Conservation (phyloP, 1,139 yeast species). For the Geotrichum citri-aurantii region DNA sequence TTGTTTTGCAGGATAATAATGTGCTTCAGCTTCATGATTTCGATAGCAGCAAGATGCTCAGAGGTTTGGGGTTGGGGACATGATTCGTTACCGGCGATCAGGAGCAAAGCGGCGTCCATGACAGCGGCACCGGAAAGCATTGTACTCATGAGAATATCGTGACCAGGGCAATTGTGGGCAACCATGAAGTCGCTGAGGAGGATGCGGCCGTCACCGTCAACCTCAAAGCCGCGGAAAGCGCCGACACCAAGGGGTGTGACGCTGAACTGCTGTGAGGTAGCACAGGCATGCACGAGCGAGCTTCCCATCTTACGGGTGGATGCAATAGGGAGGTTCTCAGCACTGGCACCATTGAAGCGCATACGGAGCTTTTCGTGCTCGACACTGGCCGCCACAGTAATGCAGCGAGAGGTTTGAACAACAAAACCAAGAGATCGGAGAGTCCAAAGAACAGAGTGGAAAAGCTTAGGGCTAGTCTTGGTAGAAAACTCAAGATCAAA, state of each 20-base stretch:
- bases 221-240: constrained; percentile 3
- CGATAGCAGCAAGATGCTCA: constrained; percentile 98
- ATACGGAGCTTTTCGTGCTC: neutral
- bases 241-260: neutral
- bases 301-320: neutral
- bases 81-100: constrained; percentile 97
- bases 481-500: constrained; percentile 2
- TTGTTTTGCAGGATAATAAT: constrained; percentile 95
- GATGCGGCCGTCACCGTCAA: constrained; percentile 3
- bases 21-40: constrained; percentile 96
- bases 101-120: constrained; percentile 96
- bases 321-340: constrained; percentile 2
- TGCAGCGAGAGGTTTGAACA: neutral
- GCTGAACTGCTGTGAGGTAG: neutral
- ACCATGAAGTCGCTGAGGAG: neutral
- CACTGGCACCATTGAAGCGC: neutral
- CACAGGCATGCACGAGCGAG: neutral
- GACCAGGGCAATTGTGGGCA: constrained; percentile 74
- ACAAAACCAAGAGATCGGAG: constrained; percentile 2
- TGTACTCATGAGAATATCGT: constrained; percentile 99
- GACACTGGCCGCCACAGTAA: neutral
- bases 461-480: neutral
- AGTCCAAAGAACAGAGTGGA: constrained; percentile 1
- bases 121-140: constrained; percentile 99
- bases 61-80: constrained; percentile 99